Base-by-base conservation (phyloP, 2,329 filamentous ascomycete species). In the Lanzia echinophila region DNA sequence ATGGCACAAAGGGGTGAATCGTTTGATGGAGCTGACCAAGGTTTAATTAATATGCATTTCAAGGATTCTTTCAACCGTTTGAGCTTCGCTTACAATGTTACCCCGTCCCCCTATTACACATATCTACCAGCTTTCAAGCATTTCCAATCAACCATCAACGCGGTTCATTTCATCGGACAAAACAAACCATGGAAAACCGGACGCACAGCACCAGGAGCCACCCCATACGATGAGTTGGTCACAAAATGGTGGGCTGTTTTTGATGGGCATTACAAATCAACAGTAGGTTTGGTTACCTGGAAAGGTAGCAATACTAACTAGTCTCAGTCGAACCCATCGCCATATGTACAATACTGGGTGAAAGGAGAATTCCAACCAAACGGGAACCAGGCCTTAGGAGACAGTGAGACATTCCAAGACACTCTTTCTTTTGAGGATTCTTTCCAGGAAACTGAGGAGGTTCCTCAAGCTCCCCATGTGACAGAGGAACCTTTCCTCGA, bases 21-120 rank as follows among this genome's bases (percentile, higher is more conserved):
- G 60, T 99, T 99, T 67, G 94, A 99, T 69, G 94, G 94, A 47
- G 94, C 94, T 36, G 94, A 99, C 68, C 94, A 99, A 72, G 94
- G 94, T 53, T 75, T 99, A 49, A 74, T 99, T 63, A 99, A 99
- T 70, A 91, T 95, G 79, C 87, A 97, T 72, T 99, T 94, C 73
- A 80, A 86, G 72, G 76, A 86, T 68, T 81, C 80, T 57, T 96
- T 86, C 81, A 85, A 96, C 71, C 84, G 91, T 61, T 72, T 99
- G 66, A 91, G 88, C 72, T 99, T 99, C 72, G 86, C 85, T 48
- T 99, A 97, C 76, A 99, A 99, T 70, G 94, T 94, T 70, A 99
- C 94, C 0, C 94, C 94, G 1, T 96, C 89, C 58, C 91, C 87
- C 22, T 90, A 96, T 69, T 99, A 99, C 73, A 94, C 99, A 73